Evolutionary conservation across 805 yeast genomes (phyloP), one percentile per base, ranked within the genome.

Genomic region (Saturnispora hagleri): DNA sequence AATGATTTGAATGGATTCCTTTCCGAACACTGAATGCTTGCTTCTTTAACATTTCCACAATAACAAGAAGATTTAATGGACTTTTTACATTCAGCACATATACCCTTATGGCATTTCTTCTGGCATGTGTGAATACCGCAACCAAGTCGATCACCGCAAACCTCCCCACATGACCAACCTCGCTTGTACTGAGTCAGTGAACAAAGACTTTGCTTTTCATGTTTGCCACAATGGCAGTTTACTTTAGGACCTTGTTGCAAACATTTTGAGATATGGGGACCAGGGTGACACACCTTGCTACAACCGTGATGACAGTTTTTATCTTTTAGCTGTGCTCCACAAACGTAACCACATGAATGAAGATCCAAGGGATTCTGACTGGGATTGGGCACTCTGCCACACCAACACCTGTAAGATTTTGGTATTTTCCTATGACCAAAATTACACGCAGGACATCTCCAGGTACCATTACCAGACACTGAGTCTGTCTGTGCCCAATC

Each of bases 371-470:
- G 66, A 59, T 83, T 81, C 1, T 74, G 66, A 4, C 64, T 69
- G 0, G 97, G 97, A 56, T 86, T 79, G 18, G 78, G 69, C 2
- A 75, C 77, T 60, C 86, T 84, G 1, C 90, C 91, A 72, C 97
- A 89, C 97, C 97, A 89, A 62, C 97, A 89, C 1, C 78, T 78
- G 65, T 78, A 83, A 40, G 65, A 74, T 56, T 67, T 74, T 36
- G 87, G 89, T 44, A 76, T 72, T 60, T 69, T 69, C 20, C 47
- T 36, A 43, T 66, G 67, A 33, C 69, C 79, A 46, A 67, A 71
- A 67, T 80, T 88, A 64, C 95, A 86, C 3, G 86, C 77, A 0
- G 97, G 97, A 66, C 97, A 89, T 60, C 89, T 74, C 97, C 97
- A 89, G 5, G 13, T 12, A 13, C 47, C 47, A 22, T 24, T 22